Conservation (phyloP, 2,329 filamentous ascomycete species). For the Fusarium nodosum region DNA sequence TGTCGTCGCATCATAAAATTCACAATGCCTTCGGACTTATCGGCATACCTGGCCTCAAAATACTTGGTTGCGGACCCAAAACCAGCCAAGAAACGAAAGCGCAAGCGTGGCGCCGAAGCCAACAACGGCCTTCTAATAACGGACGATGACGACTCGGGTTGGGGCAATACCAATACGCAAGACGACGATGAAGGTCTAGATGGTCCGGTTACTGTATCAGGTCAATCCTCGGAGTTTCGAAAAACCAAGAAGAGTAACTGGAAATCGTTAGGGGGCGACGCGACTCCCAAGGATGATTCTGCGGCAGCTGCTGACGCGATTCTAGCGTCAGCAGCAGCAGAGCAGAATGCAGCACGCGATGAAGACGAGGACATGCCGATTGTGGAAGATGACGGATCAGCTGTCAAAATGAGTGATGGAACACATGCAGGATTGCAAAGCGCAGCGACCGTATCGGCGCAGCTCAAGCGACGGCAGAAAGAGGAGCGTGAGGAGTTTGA, state of each 20-base stretch:
- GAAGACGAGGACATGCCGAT: constrained; percentile 65
- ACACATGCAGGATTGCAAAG: constrained; percentile 89
- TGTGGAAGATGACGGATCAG: constrained; percentile 61
- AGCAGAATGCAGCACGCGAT: constrained; percentile 66
- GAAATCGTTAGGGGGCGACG: constrained; percentile 73
- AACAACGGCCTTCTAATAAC: constrained; percentile 73
- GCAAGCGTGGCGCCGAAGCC: constrained; percentile 63
- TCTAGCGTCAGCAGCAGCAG: constrained; percentile 77
- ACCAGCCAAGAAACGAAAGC: constrained; percentile 73
- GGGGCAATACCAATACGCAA: constrained; percentile 57
- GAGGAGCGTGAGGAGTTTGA: constrained; percentile 71
- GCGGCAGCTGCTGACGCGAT: constrained; percentile 81
- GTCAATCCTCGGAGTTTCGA: constrained; percentile 73
- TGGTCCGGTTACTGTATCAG: constrained; percentile 62
- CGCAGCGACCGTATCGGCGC: constrained; percentile 80
- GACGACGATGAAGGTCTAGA: constrained; percentile 69
- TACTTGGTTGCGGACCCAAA: constrained; percentile 78
- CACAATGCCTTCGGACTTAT: constrained; percentile 72
- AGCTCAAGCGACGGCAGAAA: constrained; percentile 74
- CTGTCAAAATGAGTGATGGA: constrained; percentile 84
- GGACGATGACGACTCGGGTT: constrained; percentile 72
- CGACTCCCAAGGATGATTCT: constrained; percentile 56
- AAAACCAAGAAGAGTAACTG: constrained; percentile 83
- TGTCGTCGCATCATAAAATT: constrained; percentile 2
- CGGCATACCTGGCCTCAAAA: constrained; percentile 89